Evolutionary conservation across 2,329 filamentous ascomycete species (phyloP), one percentile per base, ranked within the genome.

Genomic region (Aspergillus sp.): DNA sequence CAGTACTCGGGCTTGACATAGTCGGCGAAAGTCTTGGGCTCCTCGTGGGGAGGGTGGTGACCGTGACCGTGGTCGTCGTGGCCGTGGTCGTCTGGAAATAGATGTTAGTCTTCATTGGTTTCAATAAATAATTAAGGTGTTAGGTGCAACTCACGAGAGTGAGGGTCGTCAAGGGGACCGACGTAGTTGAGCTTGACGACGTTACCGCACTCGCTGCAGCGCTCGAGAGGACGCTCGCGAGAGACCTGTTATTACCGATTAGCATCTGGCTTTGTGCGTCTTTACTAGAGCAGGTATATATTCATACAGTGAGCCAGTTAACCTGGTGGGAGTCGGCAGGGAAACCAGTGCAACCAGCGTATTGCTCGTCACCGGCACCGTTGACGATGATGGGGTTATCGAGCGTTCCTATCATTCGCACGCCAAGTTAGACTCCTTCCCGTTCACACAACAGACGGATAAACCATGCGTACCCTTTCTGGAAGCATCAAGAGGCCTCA

Each of bases 131-230:
- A 14, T 33, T 23, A 6, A 12, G 33, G 4, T 12, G 12, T 35
- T 8, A 19, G 12, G 25, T 31, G 43, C 19, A 49, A 73, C 76
- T 68, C 71, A 77, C 75, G 83, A 73, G 85, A 86, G 70, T 85
- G 81, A 59, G 82, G 79, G 75, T 93, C 88, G 66, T 95, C 90
- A 74, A 87, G 77, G 52, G 92, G 87, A 62, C 95, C 95, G 66
- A 96, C 81, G 79, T 96, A 99, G 76, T 97, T 89, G 90, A 98
- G 95, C 88, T 96, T 96, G 84, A 96, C 93, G 68, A 95, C 91
- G 77, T 87, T 91, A 68, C 95, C 95, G 81, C 95, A 99, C 84
- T 99, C 95, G 73, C 87, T 87, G 87, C 95, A 99, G 77, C 95
- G 91, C 83, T 96, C 91, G 69, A 96, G 79, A 58, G 95, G 95